Evolutionary conservation across 2,329 filamentous ascomycete species (phyloP), one percentile per base, ranked within the genome.

Genomic region (Fusarium sp.): DNA sequence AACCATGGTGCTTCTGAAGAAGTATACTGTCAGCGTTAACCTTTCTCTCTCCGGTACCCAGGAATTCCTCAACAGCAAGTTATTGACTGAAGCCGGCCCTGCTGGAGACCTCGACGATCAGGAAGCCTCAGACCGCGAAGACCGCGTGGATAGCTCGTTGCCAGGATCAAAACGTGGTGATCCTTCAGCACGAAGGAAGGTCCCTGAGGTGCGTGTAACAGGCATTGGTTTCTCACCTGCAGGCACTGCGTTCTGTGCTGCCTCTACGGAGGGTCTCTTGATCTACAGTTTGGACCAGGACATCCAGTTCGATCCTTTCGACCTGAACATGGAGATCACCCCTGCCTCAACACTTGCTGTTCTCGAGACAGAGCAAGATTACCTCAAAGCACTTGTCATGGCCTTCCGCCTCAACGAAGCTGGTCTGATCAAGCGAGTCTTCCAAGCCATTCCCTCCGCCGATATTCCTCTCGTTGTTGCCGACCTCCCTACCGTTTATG

Each of bases 41-140:
- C 86, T 98, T n/a, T 97, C 95, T 4, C 86, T 99, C 6, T 95
- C 97, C 25, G 96, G 96, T 51, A 99, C 96, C 2, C 95, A 98
- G 79, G 96, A 99, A 80, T 97, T 97, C 82, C 88, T 99, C 73
- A 98, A 97, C 86, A 97, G 94, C 84, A 94, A 92, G 77, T 86
- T 93, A 25, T 88, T 99, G 77, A 98, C 95, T 16, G 96, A 98
- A 83, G 95, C 93, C 19, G 96, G 96, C 3, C 93, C 96, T 2
- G 84, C 88, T 60, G 95, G 88, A 12, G 89, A 97, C n/a, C 88
- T 99, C 23, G 95, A 99, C 78, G 92, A 94, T 59, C 90, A 93
- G 42, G 95, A 98, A 79, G 93, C 91, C 5, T 97, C 94, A 4
- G 96, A 98, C 79, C 88, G 93, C 19, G 95, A 98, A 80, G 92